Evolutionary conservation across 2,329 filamentous ascomycete genomes (phyloP), one percentile per base, ranked within the genome.

Genomic region (Ceratocystis cubensis): DNA sequence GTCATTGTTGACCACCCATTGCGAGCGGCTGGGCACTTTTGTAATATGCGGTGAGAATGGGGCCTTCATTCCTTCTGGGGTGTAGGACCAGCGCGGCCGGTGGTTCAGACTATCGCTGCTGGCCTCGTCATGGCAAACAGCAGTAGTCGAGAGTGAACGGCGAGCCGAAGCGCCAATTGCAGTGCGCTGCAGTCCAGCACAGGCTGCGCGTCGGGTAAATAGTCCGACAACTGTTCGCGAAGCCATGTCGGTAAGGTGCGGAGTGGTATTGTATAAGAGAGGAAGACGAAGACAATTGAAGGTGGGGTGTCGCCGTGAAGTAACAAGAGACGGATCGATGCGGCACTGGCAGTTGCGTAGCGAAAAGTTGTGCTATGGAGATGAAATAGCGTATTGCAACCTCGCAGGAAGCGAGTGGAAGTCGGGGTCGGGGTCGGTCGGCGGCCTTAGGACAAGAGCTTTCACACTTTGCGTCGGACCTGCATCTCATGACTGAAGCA

Each of bases 1-100:
- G 73, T 92, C 85, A 22, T 83, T 81, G 76, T 97, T 97, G 75
- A 91, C 86, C 71, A 74, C 74, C 83, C 84, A 93, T 73, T 75
- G 72, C 70, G 80, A 81, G 71, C 76, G 80, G 69, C 71, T 74
- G 65, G 78, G 83, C 72, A 80, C 78, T 76, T 77, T 84, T 73
- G 78, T 80, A 70, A 77, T 81, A 77, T 78, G 84, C 74, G 80
- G 82, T 70, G 76, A 86, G 78, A 89, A 83, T 0, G 85, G 84
- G 3, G 86, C 86, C 76, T 86, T 89, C 80, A 89, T 88, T 67
- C 77, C 78, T 69, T 82, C 77, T 8, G 88, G 88, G 6, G 88
- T 91, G 72, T 85, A 81, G 10, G 83, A 80, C 88, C 88, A 91
- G 78, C 88, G 80, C 63, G 87, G 87, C 70, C 88, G 80, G 64